phyloP scores from a whole-genome alignment of 768 basidiomycete species.

The Tricholoma matsutake region DNA sequence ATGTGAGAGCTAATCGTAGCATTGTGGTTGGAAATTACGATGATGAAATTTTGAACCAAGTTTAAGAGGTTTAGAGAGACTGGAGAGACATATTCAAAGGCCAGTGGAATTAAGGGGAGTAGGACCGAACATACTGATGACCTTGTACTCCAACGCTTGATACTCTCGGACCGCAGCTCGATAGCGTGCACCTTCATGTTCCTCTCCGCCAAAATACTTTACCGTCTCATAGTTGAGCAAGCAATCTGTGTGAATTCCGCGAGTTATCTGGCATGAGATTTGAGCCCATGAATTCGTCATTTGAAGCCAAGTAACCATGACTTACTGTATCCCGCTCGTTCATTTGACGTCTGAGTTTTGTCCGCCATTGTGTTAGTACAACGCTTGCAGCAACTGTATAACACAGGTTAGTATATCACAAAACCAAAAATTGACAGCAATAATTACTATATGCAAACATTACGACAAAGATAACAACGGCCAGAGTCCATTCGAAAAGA shows the following conservation, averaged over 20 bases:
- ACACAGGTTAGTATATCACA: slow-evolving; percentile 1
- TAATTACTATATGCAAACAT: slow-evolving; percentile 71
- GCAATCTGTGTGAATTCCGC: slow-evolving; percentile 82
- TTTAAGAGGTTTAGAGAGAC: slow-evolving; percentile 74
- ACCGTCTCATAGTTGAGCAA: slow-evolving; percentile 82
- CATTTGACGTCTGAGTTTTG: slow-evolving; percentile 72
- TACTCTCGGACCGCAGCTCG: slow-evolving; percentile 68
- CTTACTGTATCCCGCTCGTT: slow-evolving; percentile 77
- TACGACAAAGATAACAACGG: slow-evolving; percentile 64
- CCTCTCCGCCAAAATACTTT: slow-evolving; percentile 88
- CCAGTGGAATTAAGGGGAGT: neutral
- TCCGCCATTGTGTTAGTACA: slow-evolving; percentile 69
- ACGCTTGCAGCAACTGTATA: slow-evolving; percentile 43
- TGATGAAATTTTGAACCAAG: slow-evolving; percentile 78
- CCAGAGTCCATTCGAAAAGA: slow-evolving; percentile 64
- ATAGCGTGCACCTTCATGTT: slow-evolving; percentile 73
- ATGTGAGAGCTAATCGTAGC: neutral
- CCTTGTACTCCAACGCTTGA: slow-evolving; percentile 70
- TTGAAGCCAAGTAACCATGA: slow-evolving; percentile 4
- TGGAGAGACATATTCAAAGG: slow-evolving; percentile 22
- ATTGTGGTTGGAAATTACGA: slow-evolving; percentile 40
- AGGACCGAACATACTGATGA: slow-evolving; percentile 51
- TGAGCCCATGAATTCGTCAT: neutral
- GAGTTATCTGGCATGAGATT: slow-evolving; percentile 47
- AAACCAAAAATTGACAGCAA: neutral